Percentiles rank a stretch among this genome's conserved stretches.
Conservation (phyloP, 306 rosid species). For the Cajanus cajan region DNA sequence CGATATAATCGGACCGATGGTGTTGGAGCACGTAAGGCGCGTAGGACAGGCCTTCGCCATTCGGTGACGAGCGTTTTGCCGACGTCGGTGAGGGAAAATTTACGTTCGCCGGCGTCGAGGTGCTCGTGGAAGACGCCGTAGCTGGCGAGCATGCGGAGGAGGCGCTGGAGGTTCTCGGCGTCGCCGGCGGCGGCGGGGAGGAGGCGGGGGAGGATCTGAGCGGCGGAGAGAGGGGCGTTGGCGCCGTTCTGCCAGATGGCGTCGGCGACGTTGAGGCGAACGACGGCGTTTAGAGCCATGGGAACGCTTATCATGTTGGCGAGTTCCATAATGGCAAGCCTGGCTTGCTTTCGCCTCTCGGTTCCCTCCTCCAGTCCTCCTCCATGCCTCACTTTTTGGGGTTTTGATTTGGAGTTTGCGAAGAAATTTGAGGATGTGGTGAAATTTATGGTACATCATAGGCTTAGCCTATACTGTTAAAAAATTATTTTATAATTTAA, state of each 20-base stretch:
- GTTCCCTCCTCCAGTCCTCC: conserved; percentile 19
- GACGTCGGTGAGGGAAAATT: conserved; percentile 68
- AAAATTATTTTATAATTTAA: no score
- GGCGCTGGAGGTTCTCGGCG: conserved; percentile 81
- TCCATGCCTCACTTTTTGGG: neutral
- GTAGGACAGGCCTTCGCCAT: conserved; percentile 61
- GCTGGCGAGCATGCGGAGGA: conserved; percentile 77
- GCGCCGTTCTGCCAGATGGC: conserved; percentile 82
- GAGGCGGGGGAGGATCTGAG: conserved; percentile 53
- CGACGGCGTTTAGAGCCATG: conserved; percentile 88
- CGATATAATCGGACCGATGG: conserved; percentile 65
- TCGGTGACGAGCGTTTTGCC: conserved; percentile 78
- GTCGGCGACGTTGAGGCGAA: conserved; percentile 79
- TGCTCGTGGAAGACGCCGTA: conserved; percentile 76
- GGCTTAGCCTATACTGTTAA: no score
- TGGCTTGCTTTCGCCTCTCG: conserved; percentile 53
- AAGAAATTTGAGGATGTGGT: no score
- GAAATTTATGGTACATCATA: no score
- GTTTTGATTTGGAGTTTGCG: neutral
- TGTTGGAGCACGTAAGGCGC: conserved; percentile 81
- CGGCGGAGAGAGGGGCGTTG: conserved; percentile 68
- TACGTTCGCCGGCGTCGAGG: conserved; percentile 37
- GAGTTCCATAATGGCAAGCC: conserved; percentile 61
- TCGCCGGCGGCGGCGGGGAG: conserved; percentile 58
- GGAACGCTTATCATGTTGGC: conserved; percentile 99